Evolutionary conservation across 2,329 filamentous ascomycete species (phyloP).

Genomic region (Diaporthe vaccinii): DNA sequence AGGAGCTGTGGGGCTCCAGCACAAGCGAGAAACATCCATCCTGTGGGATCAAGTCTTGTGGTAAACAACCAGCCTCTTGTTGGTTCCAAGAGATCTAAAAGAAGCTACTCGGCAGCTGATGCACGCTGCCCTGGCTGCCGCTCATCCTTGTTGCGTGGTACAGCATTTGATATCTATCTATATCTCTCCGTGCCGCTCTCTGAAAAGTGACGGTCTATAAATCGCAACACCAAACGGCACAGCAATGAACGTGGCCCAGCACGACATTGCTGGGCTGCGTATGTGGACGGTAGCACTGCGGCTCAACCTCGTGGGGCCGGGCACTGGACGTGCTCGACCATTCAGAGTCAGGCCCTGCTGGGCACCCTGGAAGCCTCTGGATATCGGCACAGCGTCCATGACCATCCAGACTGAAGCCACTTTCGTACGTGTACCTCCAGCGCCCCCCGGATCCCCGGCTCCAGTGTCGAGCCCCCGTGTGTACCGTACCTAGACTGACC

Average conservation of each 20-base stretch:
- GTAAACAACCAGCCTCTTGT: slow-evolving; percentile 26
- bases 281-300: slow-evolving; percentile 19
- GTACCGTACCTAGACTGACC: background rate
- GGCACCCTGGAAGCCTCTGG: slow-evolving; percentile 18
- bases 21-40: slow-evolving; percentile 30
- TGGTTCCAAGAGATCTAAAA: slow-evolving; percentile 16
- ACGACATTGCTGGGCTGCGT: slow-evolving; percentile 9
- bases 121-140: background rate
- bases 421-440: background rate
- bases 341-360: background rate
- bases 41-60: slow-evolving; percentile 16
- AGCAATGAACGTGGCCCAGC: background rate
- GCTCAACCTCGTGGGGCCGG: slow-evolving; percentile 8
- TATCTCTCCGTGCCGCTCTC: slow-evolving; percentile 17
- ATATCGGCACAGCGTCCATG: slow-evolving; percentile 24
- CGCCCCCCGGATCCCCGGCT: slow-evolving; percentile 25
- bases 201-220: background rate
- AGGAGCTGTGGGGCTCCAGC: slow-evolving; percentile 19
- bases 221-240: slow-evolving; percentile 6
- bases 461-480: slow-evolving; percentile 1
- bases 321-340: slow-evolving; percentile 3
- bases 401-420: background rate
- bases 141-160: background rate
- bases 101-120: slow-evolving; percentile 3
- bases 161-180: slow-evolving; percentile 20